A percentile compares a stretch with the other conserved stretches of the same genome.
phyloP scores from a whole-genome alignment of 441 rosid genomes.

The Corymbia citriodora region DNA sequence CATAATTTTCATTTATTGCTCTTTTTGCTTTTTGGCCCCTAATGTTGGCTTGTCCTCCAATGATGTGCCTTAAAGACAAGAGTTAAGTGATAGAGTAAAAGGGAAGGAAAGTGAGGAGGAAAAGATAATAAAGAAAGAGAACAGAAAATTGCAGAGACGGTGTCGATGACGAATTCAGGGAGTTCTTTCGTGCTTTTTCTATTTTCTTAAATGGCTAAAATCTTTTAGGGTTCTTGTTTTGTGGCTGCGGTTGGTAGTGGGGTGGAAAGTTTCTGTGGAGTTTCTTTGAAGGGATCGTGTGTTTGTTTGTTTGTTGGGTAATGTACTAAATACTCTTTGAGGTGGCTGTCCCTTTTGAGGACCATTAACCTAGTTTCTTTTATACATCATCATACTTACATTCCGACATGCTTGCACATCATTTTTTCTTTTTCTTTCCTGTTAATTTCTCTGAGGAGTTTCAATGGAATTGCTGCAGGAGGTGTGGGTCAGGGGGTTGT shows the following conservation, averaged over 20 bases:
- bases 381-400: background rate
- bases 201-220: slow-evolving; percentile 12
- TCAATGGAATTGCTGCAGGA: slow-evolving; percentile 40
- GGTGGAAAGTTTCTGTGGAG: slow-evolving; percentile 82
- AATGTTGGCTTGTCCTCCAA: slow-evolving; percentile 2
- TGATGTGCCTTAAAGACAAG: slow-evolving; percentile 3
- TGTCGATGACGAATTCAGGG: slow-evolving; percentile 14
- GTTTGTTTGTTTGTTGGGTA: slow-evolving; percentile 61
- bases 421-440: slow-evolving; percentile 23
- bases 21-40: slow-evolving; percentile 10
- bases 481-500: slow-evolving; percentile 49
- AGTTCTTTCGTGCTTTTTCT: slow-evolving; percentile 23
- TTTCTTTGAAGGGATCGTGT: slow-evolving; percentile 73
- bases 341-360: slow-evolving; percentile 16
- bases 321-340: slow-evolving; percentile 23
- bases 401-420: slow-evolving; percentile 6
- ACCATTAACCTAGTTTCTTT: slow-evolving; percentile 12
- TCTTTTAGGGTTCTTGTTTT: slow-evolving; percentile 11
- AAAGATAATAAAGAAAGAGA: background rate
- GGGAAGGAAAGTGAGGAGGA: slow-evolving; percentile 7
- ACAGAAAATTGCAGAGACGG: slow-evolving; percentile 7
- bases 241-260: slow-evolving; percentile 72
- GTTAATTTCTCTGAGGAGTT: slow-evolving; percentile 29
- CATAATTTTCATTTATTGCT: slow-evolving; percentile 6
- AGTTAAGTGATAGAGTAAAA: slow-evolving; percentile 22